phyloP scores from a whole-genome alignment of 495 filamentous ascomycete genomes.

The Friedmanniomyces simplex region DNA sequence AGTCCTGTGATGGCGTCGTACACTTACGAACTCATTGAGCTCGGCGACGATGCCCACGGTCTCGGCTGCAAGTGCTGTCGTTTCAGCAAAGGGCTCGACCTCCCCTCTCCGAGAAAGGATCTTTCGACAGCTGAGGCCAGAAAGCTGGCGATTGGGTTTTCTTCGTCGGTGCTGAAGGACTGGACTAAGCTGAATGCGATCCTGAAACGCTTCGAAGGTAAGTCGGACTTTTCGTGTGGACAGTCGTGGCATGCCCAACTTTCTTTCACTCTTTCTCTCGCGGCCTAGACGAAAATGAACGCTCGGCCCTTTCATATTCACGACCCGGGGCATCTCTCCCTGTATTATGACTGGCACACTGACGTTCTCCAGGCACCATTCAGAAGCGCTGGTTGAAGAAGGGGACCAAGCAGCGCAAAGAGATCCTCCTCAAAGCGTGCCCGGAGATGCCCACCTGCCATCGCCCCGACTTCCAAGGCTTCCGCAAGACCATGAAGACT shows the following conservation, averaged over 20 bases:
- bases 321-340: too few species aligned
- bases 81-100: background rate
- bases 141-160: background rate
- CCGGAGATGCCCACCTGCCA: slow-evolving; percentile 41
- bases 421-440: slow-evolving; percentile 34
- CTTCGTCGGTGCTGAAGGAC: slow-evolving; percentile 19
- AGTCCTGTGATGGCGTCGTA: background rate
- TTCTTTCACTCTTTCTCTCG: too few species aligned
- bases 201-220: slow-evolving; percentile 36
- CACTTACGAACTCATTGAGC: slow-evolving; percentile 7
- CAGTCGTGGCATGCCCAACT: too few species aligned
- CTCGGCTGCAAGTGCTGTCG: slow-evolving; percentile 11
- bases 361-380: slow-evolving; percentile 17
- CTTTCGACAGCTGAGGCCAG: background rate
- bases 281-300: too few species aligned
- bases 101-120: background rate
- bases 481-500: slow-evolving; percentile 24
- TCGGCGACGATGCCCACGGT: slow-evolving; percentile 2
- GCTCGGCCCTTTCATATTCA: too few species aligned
- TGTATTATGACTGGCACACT: background rate
- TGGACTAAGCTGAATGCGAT: slow-evolving; percentile 26
- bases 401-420: slow-evolving; percentile 31
- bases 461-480: slow-evolving; percentile 42
- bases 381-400: slow-evolving; percentile 44
- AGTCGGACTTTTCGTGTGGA: background rate